A percentile compares a stretch with the other conserved stretches of the same genome.
Evolutionary conservation across 169 alveolate species (phyloP).

Genomic region (Hammondia hammondi): DNA sequence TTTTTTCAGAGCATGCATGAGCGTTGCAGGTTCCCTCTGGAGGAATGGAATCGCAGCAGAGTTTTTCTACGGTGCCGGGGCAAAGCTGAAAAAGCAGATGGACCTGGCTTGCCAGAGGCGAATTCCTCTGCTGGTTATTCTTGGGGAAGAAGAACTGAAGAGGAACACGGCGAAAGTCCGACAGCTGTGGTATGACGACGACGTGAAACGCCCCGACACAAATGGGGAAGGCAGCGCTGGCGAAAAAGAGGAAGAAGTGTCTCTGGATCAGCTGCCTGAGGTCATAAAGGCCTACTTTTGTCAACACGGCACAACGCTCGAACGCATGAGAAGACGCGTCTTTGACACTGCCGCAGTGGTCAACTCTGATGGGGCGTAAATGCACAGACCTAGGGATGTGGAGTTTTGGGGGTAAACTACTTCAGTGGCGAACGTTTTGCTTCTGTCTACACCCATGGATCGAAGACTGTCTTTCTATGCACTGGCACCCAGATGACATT

Average conservation of each 20-base stretch:
- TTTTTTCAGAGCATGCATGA: constrained; percentile 22
- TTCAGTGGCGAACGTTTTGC: too few relatives aligned
- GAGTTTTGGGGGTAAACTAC: too few relatives aligned
- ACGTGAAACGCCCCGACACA: constrained; percentile 15
- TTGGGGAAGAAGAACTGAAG: constrained; percentile 27
- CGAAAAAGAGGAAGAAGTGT: not conserved
- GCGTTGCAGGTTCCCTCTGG: constrained; percentile 27
- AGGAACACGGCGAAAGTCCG: constrained; percentile 33
- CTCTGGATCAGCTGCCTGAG: not conserved
- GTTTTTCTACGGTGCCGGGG: constrained; percentile 31
- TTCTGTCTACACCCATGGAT: too few relatives aligned
- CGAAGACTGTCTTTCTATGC: too few relatives aligned
- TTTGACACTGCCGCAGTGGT: not conserved
- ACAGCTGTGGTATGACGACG: constrained; percentile 35
- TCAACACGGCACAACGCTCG: constrained; percentile 18
- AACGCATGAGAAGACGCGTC: not conserved
- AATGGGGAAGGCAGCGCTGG: not conserved
- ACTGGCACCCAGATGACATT: too few relatives aligned
- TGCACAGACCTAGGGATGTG: too few relatives aligned
- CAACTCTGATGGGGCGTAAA: not conserved
- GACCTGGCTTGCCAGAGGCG: constrained; percentile 27
- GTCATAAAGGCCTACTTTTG: constrained; percentile 9
- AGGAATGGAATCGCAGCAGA: constrained; percentile 31
- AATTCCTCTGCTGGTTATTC: constrained; percentile 32
- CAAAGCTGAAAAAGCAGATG: constrained; percentile 39